Evolutionary conservation across 805 yeast genomes (phyloP).

Genomic region (Metschnikowia peoriensis): DNA sequence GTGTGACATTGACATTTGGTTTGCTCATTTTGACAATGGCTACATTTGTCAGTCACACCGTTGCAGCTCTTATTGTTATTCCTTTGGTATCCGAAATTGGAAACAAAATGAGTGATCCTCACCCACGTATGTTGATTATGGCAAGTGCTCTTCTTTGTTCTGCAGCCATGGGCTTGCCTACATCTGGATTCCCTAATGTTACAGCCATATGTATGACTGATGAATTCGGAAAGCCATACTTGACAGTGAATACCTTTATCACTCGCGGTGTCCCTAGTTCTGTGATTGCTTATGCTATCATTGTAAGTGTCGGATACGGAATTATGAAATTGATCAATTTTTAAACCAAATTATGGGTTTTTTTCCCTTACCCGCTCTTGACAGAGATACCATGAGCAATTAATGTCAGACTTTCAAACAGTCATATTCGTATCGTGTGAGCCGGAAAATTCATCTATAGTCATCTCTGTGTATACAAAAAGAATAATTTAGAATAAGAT

Average conservation of each 20-base stretch:
- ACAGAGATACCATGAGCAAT: no score
- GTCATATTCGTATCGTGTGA: no score
- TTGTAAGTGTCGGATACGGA: conserved; percentile 77
- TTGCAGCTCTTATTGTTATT: conserved; percentile 89
- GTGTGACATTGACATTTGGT: conserved; percentile 55
- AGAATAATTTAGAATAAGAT: no score
- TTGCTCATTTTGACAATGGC: conserved; percentile 79
- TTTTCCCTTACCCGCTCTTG: no score
- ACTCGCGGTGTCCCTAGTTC: conserved; percentile 90
- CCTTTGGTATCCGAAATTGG: conserved; percentile 93
- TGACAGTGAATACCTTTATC: conserved; percentile 83
- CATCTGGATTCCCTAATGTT: conserved; percentile 96
- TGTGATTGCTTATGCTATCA: conserved; percentile 64
- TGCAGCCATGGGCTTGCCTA: conserved; percentile 96
- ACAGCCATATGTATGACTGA: conserved; percentile 95
- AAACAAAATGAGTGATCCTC: conserved; percentile 68
- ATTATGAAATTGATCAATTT: conserved; percentile 52
- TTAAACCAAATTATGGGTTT: conserved; percentile 10
- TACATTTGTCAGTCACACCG: conserved; percentile 95
- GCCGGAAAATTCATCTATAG: no score
- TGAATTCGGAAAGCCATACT: conserved; percentile 85
- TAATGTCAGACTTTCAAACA: no score
- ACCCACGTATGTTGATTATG: conserved; percentile 78
- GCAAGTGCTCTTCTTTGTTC: conserved; percentile 72
- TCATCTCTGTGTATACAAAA: no score